These are phyloP conservation scores for Thoreauomyces humboldtii DNA, from an alignment of 192 early-diverging fungal species.

Conservation along the genomic window DNA sequence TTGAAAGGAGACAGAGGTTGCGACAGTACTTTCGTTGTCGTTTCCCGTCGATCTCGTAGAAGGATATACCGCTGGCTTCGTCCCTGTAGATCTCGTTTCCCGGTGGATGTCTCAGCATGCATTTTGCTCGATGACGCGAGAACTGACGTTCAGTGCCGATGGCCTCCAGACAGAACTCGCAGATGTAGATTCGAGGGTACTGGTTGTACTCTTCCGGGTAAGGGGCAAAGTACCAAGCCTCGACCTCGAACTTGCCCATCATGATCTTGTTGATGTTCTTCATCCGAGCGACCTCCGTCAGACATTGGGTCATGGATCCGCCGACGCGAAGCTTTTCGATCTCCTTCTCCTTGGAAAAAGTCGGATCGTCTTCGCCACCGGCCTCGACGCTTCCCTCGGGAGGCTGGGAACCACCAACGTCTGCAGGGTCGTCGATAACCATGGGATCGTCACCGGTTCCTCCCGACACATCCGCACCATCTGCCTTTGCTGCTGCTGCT, in stretches of 20 bases:
- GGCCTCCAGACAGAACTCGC: slow-evolving; percentile 92
- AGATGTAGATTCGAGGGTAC: slow-evolving; percentile 80
- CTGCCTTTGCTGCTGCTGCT: neutral
- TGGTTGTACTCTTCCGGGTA: slow-evolving; percentile 88
- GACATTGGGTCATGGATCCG: slow-evolving; percentile 96
- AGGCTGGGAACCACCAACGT: no score
- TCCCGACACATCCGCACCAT: neutral
- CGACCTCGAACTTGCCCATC: slow-evolving; percentile 88
- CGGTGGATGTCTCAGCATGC: slow-evolving; percentile 90
- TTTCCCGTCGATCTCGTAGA: slow-evolving; percentile 97
- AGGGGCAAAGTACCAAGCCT: slow-evolving; percentile 99
- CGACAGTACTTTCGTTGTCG: slow-evolving; percentile 91
- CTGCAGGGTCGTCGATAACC: no score
- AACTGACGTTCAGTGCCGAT: slow-evolving; percentile 73
- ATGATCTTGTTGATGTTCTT: slow-evolving; percentile 93
- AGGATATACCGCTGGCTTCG: slow-evolving; percentile 70
- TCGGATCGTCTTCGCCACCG: slow-evolving; percentile 13
- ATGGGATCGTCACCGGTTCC: no score
- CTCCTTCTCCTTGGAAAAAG: slow-evolving; percentile 92
- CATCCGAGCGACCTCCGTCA: slow-evolving; percentile 88
- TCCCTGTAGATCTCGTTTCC: slow-evolving; percentile 98
- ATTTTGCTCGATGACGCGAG: slow-evolving; percentile 80
- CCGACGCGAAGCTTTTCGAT: slow-evolving; percentile 89
- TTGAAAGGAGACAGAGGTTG: slow-evolving; percentile 94
- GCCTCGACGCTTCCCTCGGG: neutral